phyloP scores from a whole-genome alignment of 148 eudicot genomes.

The Diospyros kaki region DNA sequence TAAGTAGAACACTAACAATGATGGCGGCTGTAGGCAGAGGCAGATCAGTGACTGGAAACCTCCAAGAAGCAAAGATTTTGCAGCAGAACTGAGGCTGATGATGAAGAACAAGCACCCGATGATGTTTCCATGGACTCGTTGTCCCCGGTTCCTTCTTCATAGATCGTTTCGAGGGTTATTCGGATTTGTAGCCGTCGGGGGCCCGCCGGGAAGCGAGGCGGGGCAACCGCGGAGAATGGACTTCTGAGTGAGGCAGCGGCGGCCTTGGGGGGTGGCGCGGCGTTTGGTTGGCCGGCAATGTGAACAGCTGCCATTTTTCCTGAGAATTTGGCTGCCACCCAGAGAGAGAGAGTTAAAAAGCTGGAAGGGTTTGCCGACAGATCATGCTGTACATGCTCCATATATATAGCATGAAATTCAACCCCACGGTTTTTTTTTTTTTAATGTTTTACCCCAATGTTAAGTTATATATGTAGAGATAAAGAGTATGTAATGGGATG shows the following conservation, averaged over 20 bases:
- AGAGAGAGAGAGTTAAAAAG: not conserved
- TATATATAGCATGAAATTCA: not conserved
- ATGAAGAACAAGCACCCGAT: not conserved
- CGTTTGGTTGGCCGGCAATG: not conserved
- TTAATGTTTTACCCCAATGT: too few relatives aligned
- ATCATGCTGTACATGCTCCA: not conserved
- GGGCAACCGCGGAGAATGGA: slow-evolving; percentile 11
- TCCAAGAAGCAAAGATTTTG: slow-evolving; percentile 6
- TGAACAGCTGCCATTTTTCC: not conserved
- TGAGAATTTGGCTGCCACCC: too few relatives aligned
- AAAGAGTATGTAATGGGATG: too few relatives aligned
- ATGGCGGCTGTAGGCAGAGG: not conserved
- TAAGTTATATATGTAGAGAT: too few relatives aligned
- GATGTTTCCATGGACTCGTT: not conserved
- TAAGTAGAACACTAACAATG: too few relatives aligned
- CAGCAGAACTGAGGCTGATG: not conserved
- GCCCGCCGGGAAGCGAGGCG: not conserved
- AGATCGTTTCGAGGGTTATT: slow-evolving; percentile 14
- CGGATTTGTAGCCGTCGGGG: not conserved
- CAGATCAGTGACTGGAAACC: slow-evolving; percentile 7
- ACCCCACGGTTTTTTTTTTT: too few relatives aligned
- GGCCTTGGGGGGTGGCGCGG: not conserved
- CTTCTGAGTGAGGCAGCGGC: not conserved
- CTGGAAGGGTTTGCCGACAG: slow-evolving; percentile 4
- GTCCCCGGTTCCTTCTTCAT: slow-evolving; percentile 3